These are phyloP conservation scores for Rhizoclosmatium sp. DNA, from an alignment of 192 early-diverging fungal species.

Conservation along the genomic window DNA sequence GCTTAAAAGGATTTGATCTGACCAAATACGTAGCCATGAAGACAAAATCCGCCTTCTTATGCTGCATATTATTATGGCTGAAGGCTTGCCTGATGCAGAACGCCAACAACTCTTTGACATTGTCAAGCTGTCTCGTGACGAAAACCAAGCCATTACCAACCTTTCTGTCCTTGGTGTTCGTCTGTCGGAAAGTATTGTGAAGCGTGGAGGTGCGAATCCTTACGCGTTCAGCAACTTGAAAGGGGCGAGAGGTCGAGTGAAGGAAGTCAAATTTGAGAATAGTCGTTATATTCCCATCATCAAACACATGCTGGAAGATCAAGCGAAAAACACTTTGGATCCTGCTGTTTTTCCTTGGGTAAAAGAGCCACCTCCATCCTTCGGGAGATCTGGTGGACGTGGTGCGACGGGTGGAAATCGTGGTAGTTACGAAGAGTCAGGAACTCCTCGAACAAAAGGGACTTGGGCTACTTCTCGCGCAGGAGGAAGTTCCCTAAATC, in stretches of 20 bases:
- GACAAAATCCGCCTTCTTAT: slow-evolving; percentile 81
- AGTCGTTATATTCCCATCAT: slow-evolving; percentile 77
- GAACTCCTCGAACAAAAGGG: slow-evolving; percentile 35
- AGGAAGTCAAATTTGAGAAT: slow-evolving; percentile 74
- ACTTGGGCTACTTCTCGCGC: slow-evolving; percentile 48
- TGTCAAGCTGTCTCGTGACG: slow-evolving; percentile 68
- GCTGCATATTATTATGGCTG: slow-evolving; percentile 77
- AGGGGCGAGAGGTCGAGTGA: slow-evolving; percentile 46
- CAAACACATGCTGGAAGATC: slow-evolving; percentile 70
- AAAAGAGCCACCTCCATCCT: slow-evolving; percentile 57
- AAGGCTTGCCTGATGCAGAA: slow-evolving; percentile 72
- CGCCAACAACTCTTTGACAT: slow-evolving; percentile 69
- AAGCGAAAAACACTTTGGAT: slow-evolving; percentile 58
- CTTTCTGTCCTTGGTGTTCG: slow-evolving; percentile 73
- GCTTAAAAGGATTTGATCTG: neutral
- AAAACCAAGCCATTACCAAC: slow-evolving; percentile 81
- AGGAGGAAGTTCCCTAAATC: slow-evolving; percentile 16
- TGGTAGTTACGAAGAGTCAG: neutral
- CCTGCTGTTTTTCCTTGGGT: slow-evolving; percentile 70
- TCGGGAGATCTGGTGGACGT: neutral
- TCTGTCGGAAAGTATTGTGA: slow-evolving; percentile 61
- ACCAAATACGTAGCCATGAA: slow-evolving; percentile 54
- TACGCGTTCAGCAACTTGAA: slow-evolving; percentile 20
- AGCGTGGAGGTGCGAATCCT: slow-evolving; percentile 35
- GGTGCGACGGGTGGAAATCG: neutral